Evolutionary conservation across 176 grass and related monocot species (phyloP), one percentile per base, ranked within the genome.

Genomic region (Raddia distichophylla): DNA sequence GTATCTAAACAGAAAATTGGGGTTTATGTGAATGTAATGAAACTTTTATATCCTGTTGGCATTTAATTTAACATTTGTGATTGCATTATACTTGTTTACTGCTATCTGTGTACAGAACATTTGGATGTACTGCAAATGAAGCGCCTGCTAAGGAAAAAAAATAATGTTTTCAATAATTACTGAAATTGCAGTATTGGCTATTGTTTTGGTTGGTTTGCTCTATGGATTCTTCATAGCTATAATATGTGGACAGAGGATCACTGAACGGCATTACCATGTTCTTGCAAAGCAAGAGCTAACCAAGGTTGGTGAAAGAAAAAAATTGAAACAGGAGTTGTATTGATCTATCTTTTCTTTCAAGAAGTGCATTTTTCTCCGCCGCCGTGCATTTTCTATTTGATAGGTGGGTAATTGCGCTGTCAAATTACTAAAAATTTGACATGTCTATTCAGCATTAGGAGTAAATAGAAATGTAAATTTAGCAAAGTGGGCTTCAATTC

Each of bases 201-300:
- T 93, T 65, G 84, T 99, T 88, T 84, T 95, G 81, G 96, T 99
- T 83, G 93, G 91, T 75, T 90, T 99, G 76, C 76, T 95, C 22
- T 99, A 99, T 91, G 96, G 96, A n/a, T 99, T 99, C 85, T 93
- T 99, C 89, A 91, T 99, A 85, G 96, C 96, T 78, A 99, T 99
- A 91, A 99, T 95, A 78, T 95, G 93, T 75, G 96, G 96, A 60
- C 96, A 99, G 85, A 90, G 93, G 88, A 99, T 99, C 78, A 94
- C 82, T 71, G 96, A 99, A 69, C 87, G 91, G 0, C 96, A 99
- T 73, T 99, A 95, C 76, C 96, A 99, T 87, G 89, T 99, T 91
- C 93, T 99, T 86, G 91, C 89, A 61, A 95, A 91, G 69, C 89
- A 99, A 93, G 96, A 95, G 69, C 82, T 95, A 80, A 99, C 96